These are phyloP conservation scores for Suillus spraguei DNA, from an alignment of 768 basidiomycete genomes.

Conservation along the genomic window DNA sequence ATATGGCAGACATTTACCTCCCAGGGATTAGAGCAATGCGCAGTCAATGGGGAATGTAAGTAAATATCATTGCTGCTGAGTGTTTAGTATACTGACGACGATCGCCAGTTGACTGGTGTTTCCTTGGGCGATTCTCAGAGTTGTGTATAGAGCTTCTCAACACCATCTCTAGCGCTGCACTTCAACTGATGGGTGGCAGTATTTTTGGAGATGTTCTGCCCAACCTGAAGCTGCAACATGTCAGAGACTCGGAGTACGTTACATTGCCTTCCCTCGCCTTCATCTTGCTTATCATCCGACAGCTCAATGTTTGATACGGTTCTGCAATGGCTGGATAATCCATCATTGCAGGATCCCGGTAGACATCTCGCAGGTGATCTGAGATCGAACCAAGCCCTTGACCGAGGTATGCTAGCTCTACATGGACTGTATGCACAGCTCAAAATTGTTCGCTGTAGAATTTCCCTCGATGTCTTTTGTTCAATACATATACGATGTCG, in stretches of 20 bases:
- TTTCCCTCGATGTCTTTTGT: slow-evolving; percentile 46
- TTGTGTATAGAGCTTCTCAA: slow-evolving; percentile 44
- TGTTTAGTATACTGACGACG: slow-evolving; percentile 10
- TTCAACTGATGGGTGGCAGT: slow-evolving; percentile 32
- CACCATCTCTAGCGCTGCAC: slow-evolving; percentile 32
- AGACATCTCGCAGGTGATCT: slow-evolving; percentile 26
- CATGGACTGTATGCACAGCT: slow-evolving; percentile 2
- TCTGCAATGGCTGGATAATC: slow-evolving; percentile 27
- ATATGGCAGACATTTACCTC: slow-evolving; percentile 26
- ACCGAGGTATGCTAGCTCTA: slow-evolving; percentile 25
- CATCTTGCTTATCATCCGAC: slow-evolving; percentile 9
- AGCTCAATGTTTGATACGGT: slow-evolving; percentile 29
- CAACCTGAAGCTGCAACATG: slow-evolving; percentile 33
- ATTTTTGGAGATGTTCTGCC: slow-evolving; percentile 32
- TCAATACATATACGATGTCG: slow-evolving; percentile 49
- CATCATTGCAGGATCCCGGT: slow-evolving; percentile 22
- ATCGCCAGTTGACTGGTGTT: slow-evolving; percentile 56
- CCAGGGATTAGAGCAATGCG: slow-evolving; percentile 26
- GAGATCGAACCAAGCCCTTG: slow-evolving; percentile 25
- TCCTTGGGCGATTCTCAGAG: slow-evolving; percentile 50
- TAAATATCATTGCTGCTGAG: background rate
- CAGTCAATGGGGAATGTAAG: slow-evolving; percentile 50
- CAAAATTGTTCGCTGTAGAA: slow-evolving; percentile 22
- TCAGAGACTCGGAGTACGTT: slow-evolving; percentile 45
- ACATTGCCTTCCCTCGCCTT: background rate